Evolutionary conservation across 441 rosid species (phyloP).

Genomic region (Flueggea neowawraea): DNA sequence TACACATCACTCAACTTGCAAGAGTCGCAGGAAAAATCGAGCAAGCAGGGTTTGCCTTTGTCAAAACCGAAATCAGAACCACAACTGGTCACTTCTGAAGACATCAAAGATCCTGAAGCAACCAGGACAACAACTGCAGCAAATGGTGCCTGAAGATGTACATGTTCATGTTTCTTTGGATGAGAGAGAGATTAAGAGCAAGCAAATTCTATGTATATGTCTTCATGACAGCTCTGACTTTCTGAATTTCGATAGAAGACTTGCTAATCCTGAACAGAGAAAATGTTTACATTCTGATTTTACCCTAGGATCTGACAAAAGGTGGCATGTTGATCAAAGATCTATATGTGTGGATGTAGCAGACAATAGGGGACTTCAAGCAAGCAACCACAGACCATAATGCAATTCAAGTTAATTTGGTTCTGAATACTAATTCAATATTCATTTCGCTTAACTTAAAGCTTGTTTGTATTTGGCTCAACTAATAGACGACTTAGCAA

Average conservation of each 20-base stretch:
- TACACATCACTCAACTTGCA: conserved; percentile 68
- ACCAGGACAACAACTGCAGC: conserved; percentile 1
- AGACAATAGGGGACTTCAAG: too few species aligned
- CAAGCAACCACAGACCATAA: too few species aligned
- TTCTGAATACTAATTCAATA: too few species aligned
- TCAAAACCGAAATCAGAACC: conserved; percentile 32
- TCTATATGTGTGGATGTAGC: too few species aligned
- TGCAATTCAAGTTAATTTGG: too few species aligned
- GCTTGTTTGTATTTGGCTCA: too few species aligned
- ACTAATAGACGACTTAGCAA: too few species aligned
- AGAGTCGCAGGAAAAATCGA: conserved; percentile 21
- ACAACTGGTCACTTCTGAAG: conserved; percentile 16
- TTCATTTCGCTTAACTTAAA: too few species aligned
- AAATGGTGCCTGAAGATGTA: conserved; percentile 18
- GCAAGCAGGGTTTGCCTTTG: conserved; percentile 24
- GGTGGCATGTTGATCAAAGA: too few species aligned
- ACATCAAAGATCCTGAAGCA: conserved; percentile 8
- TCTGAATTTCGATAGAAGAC: conserved; percentile 2
- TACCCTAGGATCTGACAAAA: too few species aligned
- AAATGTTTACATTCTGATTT: not conserved
- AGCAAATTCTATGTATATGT: not conserved
- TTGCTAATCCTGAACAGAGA: not conserved
- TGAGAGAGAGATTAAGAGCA: not conserved
- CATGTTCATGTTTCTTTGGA: not conserved
- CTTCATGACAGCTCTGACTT: not conserved